Base-by-base conservation (phyloP, 2,329 filamentous ascomycete genomes). In the Alternaria gansuensis region DNA sequence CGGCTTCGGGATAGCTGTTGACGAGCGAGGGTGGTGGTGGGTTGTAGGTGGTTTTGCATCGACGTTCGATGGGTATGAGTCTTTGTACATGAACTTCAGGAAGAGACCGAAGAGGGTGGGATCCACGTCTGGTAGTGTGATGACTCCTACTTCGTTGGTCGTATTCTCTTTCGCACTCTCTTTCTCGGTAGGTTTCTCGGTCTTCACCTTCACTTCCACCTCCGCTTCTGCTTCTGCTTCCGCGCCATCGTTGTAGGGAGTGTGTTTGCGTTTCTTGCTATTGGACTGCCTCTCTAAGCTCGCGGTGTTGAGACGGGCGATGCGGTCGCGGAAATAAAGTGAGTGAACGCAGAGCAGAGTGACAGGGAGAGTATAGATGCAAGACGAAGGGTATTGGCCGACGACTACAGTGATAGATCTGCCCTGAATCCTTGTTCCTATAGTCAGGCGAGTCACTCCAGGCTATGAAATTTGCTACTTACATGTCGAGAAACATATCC, bases 31-130 rank as follows among this genome's bases (percentile, higher is more conserved):
- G 26, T 11, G 10, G 5, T 11, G 23, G 29, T 14, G 34, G 40
- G 8, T 17, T 14, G 14, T 49, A 3, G 10, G 11, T 29, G 4
- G 13, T n/a, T 17, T 23, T 5, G 50, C 41, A 28, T 69, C 61
- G 10, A 67, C 48, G 11, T 28, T 45, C 3, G 43, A 17, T 9
- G 64, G 60, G n/a, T 68, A 71, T 21, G 8, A 13, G n/a, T 64
- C 65, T 9, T 59, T 61, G 49, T 69, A 72, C 0, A 69, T 61
- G 62, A 59, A 71, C n/a, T 51, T 56, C 1, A 72, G 54, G 43
- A 71, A 71, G 4, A 72, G 62, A 0, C 63, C 59, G 24, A 72
- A 71, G 44, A 65, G 61, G 1, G 4, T 9, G 3, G 60, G 62
- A 8, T 68, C 61, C 1, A 66, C 33, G 1, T 61, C 49, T 2